Percentiles rank a stretch among this genome's conserved stretches.
These are phyloP conservation scores for Cyclanthera cordifolia DNA, from an alignment of 306 rosid species.

Conservation along the genomic window DNA sequence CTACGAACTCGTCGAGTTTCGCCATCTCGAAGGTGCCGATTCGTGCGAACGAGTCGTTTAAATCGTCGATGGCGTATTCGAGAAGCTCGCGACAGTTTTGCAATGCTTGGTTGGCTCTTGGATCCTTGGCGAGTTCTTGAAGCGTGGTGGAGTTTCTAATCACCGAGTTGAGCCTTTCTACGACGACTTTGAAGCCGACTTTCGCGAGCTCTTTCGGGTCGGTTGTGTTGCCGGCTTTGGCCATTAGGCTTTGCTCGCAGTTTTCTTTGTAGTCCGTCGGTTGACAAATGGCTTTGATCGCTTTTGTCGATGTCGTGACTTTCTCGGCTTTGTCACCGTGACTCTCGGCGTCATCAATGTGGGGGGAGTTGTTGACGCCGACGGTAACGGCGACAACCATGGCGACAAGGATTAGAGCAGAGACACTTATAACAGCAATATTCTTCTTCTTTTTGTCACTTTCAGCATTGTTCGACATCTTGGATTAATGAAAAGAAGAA, in stretches of 20 bases:
- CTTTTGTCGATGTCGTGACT: not conserved
- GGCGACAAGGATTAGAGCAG: slow-evolving; percentile 34
- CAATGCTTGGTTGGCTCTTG: slow-evolving; percentile 34
- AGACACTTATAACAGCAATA: slow-evolving; percentile 28
- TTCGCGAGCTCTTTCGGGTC: slow-evolving; percentile 24
- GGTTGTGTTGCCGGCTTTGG: not conserved
- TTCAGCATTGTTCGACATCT: slow-evolving; percentile 20
- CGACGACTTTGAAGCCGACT: slow-evolving; percentile 13
- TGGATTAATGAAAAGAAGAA: not conserved
- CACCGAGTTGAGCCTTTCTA: not conserved
- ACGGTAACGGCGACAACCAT: slow-evolving; percentile 47
- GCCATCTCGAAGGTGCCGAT: slow-evolving; percentile 21
- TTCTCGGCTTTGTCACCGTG: not conserved
- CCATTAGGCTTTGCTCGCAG: slow-evolving; percentile 21
- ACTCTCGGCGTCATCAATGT: not conserved
- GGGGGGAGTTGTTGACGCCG: slow-evolving; percentile 13
- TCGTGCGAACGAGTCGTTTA: slow-evolving; percentile 13
- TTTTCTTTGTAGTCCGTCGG: slow-evolving; percentile 33
- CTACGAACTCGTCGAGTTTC: slow-evolving; percentile 17
- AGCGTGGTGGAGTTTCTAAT: slow-evolving; percentile 22
- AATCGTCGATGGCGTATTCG: slow-evolving; percentile 26
- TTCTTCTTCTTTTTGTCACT: slow-evolving; percentile 25
- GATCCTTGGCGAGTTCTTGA: slow-evolving; percentile 24
- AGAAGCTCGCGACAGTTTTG: slow-evolving; percentile 34
- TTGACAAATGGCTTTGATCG: slow-evolving; percentile 24